A percentile compares a stretch with the other conserved stretches of the same genome.
Evolutionary conservation across 192 early-diverging fungal genomes (phyloP).

Genomic region (Coemansia sp.): DNA sequence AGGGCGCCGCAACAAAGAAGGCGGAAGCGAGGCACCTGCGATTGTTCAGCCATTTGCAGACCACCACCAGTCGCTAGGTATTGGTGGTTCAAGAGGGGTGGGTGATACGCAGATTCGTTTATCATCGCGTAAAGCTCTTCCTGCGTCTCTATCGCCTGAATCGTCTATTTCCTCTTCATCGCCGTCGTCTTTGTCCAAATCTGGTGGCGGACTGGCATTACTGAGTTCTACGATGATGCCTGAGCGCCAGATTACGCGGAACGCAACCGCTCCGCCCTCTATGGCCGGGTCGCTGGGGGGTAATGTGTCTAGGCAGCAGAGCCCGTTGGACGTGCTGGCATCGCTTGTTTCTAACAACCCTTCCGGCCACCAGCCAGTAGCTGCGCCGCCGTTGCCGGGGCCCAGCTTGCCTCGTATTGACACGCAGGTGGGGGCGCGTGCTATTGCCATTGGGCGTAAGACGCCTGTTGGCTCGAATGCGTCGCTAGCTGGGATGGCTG

Average conservation of each 20-base stretch:
- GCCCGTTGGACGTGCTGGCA: slow-evolving; percentile 35
- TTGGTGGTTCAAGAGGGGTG: slow-evolving; percentile 9
- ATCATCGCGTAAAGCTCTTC: slow-evolving; percentile 26
- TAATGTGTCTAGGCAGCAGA: slow-evolving; percentile 9
- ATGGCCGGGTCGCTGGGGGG: slow-evolving; percentile 6
- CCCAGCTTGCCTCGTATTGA: slow-evolving; percentile 26
- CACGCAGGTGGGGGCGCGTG: slow-evolving; percentile 12
- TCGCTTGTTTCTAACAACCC: slow-evolving; percentile 23
- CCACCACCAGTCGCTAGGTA: neutral
- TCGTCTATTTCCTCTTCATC: neutral
- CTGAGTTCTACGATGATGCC: slow-evolving; percentile 7
- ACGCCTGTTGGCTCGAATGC: neutral
- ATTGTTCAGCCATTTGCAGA: neutral
- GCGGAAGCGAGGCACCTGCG: neutral
- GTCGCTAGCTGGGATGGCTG: neutral
- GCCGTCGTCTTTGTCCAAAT: neutral
- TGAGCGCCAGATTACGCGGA: slow-evolving; percentile 28
- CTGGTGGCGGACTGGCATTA: neutral
- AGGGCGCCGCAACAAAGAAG: neutral
- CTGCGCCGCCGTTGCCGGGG: neutral
- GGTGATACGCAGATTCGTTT: slow-evolving; percentile 39
- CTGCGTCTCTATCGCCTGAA: neutral
- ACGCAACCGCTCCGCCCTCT: slow-evolving; percentile 15
- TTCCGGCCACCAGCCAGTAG: neutral
- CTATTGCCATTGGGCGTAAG: neutral